A percentile compares a stretch with the other conserved stretches of the same genome.
Conservation (phyloP, 106 monocot species). For the Dioscorea dumetorum region DNA sequence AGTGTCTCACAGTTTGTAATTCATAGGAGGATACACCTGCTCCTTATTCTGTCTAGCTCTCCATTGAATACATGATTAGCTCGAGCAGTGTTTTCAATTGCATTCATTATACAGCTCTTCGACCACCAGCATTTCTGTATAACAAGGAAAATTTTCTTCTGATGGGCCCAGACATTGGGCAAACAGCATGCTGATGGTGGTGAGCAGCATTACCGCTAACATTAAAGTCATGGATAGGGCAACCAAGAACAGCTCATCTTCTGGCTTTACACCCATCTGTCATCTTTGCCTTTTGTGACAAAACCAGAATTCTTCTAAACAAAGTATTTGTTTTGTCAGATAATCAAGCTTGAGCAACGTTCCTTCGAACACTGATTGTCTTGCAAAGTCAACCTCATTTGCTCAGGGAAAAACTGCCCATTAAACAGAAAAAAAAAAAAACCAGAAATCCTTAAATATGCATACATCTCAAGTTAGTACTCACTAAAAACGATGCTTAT, state of each 20-base stretch:
- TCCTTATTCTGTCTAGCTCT: conserved; percentile 93
- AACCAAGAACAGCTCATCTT: conserved; percentile 84
- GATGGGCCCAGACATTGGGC: no score
- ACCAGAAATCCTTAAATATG: neutral
- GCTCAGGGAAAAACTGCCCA: conserved; percentile 94
- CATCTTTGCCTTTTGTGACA: conserved; percentile 75
- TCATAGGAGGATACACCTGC: conserved; percentile 85
- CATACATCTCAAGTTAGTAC: no score
- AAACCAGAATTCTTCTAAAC: conserved; percentile 96
- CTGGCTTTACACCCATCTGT: conserved; percentile 66
- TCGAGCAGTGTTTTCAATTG: conserved; percentile 56
- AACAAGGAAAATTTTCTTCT: neutral
- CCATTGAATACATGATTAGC: conserved; percentile 94
- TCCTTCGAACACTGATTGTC: conserved; percentile 62
- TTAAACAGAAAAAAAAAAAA: neutral
- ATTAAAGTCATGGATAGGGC: conserved; percentile 98
- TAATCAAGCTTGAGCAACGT: conserved; percentile 79
- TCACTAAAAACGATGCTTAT: no score
- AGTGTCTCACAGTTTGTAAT: no score
- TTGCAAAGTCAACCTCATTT: conserved; percentile 91
- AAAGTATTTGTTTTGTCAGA: conserved; percentile 88
- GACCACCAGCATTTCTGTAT: conserved; percentile 93
- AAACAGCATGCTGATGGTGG: neutral
- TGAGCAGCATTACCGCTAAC: conserved; percentile 63
- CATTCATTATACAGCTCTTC: conserved; percentile 87